Conservation (phyloP, 1,284 basidiomycete species). For the Stygiomarasmius scandens region DNA sequence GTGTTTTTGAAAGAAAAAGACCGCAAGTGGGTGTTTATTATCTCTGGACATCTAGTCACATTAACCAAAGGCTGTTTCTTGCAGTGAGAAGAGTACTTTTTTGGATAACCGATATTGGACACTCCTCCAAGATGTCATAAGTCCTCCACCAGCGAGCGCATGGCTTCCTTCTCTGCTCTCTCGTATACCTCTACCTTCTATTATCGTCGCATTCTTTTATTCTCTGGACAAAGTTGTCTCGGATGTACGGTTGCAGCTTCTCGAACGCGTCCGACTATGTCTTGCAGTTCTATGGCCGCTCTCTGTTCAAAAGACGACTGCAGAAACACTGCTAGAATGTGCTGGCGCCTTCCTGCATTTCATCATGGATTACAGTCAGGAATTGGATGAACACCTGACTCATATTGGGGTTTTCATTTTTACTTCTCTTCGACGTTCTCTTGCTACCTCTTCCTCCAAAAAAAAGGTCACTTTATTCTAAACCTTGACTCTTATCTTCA, state of each 20-base stretch:
- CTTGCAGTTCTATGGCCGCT: constrained; percentile 60
- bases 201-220: constrained; percentile 52
- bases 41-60: neutral
- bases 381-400: constrained; percentile 30
- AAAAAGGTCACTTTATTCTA: constrained; percentile 56
- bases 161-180: constrained; percentile 66
- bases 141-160: constrained; percentile 32
- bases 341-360: constrained; percentile 48
- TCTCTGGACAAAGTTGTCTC: constrained; percentile 26
- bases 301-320: constrained; percentile 52
- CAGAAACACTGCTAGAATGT: constrained; percentile 62
- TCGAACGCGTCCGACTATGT: constrained; percentile 33
- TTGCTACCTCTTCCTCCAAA: constrained; percentile 58
- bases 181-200: constrained; percentile 56
- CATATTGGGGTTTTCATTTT: constrained; percentile 44
- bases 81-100: constrained; percentile 38
- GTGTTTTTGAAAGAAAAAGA: constrained; percentile 58
- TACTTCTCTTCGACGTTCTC: constrained; percentile 48
- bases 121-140: constrained; percentile 56
- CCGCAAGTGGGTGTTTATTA: constrained; percentile 36
- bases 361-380: constrained; percentile 17
- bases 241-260: constrained; percentile 20
- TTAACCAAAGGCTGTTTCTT: constrained; percentile 1
- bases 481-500: neutral
- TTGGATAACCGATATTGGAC: constrained; percentile 60